Evolutionary conservation across 225 moss, liverwort and hornwort species (phyloP), one percentile per base, ranked within the genome.

Genomic region (Bryoerythrophyllum caledonicum): DNA sequence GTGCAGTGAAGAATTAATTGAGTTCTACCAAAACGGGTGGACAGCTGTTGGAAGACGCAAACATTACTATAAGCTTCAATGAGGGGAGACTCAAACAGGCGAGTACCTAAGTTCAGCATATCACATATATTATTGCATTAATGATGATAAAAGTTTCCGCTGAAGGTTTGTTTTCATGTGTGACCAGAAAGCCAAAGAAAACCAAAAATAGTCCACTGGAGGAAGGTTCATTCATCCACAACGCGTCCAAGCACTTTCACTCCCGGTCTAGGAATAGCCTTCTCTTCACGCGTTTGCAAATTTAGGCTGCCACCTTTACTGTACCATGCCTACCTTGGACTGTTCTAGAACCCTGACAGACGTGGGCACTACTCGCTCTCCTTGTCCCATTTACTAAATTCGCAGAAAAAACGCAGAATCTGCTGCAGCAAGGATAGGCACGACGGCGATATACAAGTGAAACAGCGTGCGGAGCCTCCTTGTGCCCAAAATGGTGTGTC

Each of bases 221-320:
- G 12, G 49, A 46, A 67, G 20, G 3, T 21, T 55, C 60, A 7
- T 60, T 30, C 72, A 61, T 48, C 60, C 72, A 32, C n/a, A 51
- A 68, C 63, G 63, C 54, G 55, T 53, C 17, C 54, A 30, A 27
- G 25, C 37, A 56, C 56, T 25, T 38, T 38, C 26, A 34, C 68
- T 40, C 12, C 4, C 10, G 16, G 43, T 55, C 52, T 19, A 7
- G 66, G 37, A 73, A 73, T 66, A 78, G 72, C 19, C n/a, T 27
- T 59, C 41, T 25, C 35, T 27, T 58, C 25, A 66, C 66, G 72
- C 66, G 72, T 27, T 49, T 73, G 59, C 72, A 27, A 66, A 65
- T 59, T 71, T 25, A 32, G 71, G 10, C 63, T 55, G 55, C 61
- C 10, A 34, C 16, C 49, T 40, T 69, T 6, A 53, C 30, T 49